Conservation (phyloP, 2,329 filamentous ascomycete genomes). For the Daldinia eschscholtzii region DNA sequence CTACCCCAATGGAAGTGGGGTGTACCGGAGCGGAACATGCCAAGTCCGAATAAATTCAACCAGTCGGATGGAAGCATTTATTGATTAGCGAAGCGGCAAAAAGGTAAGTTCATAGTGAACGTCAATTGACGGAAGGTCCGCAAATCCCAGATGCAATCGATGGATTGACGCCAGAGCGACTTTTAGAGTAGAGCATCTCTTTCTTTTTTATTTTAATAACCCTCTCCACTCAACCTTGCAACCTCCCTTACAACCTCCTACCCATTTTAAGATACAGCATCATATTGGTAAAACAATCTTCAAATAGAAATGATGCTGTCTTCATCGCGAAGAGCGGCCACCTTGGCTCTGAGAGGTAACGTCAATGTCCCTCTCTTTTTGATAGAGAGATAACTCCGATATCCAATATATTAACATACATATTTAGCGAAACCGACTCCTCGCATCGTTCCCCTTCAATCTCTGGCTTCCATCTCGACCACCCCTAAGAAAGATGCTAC, state of each 20-base stretch:
- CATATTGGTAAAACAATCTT: background rate
- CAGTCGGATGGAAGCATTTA: slow-evolving; percentile 40
- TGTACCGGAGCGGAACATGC: slow-evolving; percentile 23
- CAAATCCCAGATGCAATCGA: slow-evolving; percentile 27
- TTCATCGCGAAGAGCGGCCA: slow-evolving; percentile 57
- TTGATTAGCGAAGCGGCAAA: slow-evolving; percentile 45
- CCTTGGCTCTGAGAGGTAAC: slow-evolving; percentile 60
- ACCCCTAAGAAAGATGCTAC: slow-evolving; percentile 74
- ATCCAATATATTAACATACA: slow-evolving; percentile 45
- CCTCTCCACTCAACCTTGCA: slow-evolving; percentile 33
- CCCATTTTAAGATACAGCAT: slow-evolving; percentile 5
- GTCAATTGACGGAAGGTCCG: slow-evolving; percentile 35
- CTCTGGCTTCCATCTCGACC: slow-evolving; percentile 74
- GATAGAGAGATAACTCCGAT: background rate
- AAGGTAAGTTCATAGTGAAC: slow-evolving; percentile 36
- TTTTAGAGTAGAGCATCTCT: background rate
- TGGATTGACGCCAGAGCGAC: slow-evolving; percentile 28
- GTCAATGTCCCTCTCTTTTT: slow-evolving; percentile 5
- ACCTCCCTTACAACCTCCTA: slow-evolving; percentile 4
- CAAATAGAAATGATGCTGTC: slow-evolving; percentile 54
- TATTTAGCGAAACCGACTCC: slow-evolving; percentile 73
- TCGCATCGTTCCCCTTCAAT: slow-evolving; percentile 73
- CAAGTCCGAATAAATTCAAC: slow-evolving; percentile 5
- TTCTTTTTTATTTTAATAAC: slow-evolving; percentile 7
- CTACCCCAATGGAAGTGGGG: slow-evolving; percentile 16